Base-by-base conservation (phyloP, 768 basidiomycete species). In the Termitomyces sp. region DNA sequence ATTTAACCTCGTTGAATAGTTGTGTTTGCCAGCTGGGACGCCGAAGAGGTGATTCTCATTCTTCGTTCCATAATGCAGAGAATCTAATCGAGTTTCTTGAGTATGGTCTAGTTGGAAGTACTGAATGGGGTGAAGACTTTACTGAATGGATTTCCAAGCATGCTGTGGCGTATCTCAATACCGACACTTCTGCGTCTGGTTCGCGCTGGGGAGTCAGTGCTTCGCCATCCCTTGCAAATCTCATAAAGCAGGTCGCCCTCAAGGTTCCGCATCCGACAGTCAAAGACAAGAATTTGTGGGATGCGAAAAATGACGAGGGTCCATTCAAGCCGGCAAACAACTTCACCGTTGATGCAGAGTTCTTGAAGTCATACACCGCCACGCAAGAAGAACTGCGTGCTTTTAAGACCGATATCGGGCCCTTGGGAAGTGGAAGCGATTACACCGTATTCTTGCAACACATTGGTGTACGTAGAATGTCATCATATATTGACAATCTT, bases 51-150 rank as follows among this genome's bases (percentile, higher is more conserved):
- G 67, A 54, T 79, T 85, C 24, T 18, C 22, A 18, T 60, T 5
- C 42, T 57, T 3, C 50, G 12, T 26, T 31, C 54, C 16, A 5
- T 47, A 27, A 44, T 26, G n/a, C 31, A 42, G 27, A 46, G n/a
- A 9, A 37, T 52, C 53, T 62, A 43, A 67, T 32, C 14, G 41
- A 14, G 44, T 37, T 27, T 41, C n/a, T 31, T 13, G 51, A 81
- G 77, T 78, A 78, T 49, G 90, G 90, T 26, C 78, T 93, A 42
- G 68, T 92, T 37, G 95, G 95, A 27, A 90, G 87, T 65, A 95
- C 92, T 4, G 96, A 98, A 71, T 96, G 88, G 82, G 93, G 86
- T 3, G 96, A 98, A 69, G 96, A 98, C 67, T 98, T 96, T 65
- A 67, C 84, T 0, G 78, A 82, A 16, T 96, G 89, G 85, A 83